Conservation (phyloP, 371 early-diverging fungal species). For the Saksenaea oblongispora region DNA sequence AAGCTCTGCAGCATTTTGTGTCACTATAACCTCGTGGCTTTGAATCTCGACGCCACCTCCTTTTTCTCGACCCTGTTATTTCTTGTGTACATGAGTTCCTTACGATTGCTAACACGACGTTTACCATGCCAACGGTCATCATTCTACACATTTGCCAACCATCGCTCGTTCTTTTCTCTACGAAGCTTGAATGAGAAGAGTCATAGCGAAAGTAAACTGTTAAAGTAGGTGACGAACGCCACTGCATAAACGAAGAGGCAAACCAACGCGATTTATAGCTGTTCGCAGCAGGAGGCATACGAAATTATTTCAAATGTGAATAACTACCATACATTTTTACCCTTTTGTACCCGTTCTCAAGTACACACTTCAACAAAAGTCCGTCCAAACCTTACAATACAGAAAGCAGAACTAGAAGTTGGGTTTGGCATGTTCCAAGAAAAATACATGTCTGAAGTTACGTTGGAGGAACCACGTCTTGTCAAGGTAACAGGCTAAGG, state of each 20-base stretch:
- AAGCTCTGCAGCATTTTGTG: background rate
- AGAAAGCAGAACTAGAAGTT: slow-evolving; percentile 74
- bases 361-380: slow-evolving; percentile 45
- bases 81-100: background rate
- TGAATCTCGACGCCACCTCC: background rate
- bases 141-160: background rate
- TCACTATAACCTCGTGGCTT: background rate
- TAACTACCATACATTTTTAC: slow-evolving; percentile 75
- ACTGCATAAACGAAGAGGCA: too few relatives aligned
- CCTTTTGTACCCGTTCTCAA: slow-evolving; percentile 72
- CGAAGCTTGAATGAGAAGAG: background rate
- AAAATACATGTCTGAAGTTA: slow-evolving; percentile 75
- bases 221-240: slow-evolving; percentile 9
- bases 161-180: background rate
- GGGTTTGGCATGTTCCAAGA: slow-evolving; percentile 77
- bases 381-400: slow-evolving; percentile 19
- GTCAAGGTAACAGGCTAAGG: slow-evolving; percentile 45
- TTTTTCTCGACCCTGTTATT: background rate
- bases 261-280: slow-evolving; percentile 36
- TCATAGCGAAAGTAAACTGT: slow-evolving; percentile 11
- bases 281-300: slow-evolving; percentile 75
- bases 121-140: background rate
- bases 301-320: slow-evolving; percentile 76
- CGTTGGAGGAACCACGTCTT: slow-evolving; percentile 54
- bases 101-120: background rate